Base-by-base conservation (phyloP, 805 yeast species). In the Ogataea henricii region DNA sequence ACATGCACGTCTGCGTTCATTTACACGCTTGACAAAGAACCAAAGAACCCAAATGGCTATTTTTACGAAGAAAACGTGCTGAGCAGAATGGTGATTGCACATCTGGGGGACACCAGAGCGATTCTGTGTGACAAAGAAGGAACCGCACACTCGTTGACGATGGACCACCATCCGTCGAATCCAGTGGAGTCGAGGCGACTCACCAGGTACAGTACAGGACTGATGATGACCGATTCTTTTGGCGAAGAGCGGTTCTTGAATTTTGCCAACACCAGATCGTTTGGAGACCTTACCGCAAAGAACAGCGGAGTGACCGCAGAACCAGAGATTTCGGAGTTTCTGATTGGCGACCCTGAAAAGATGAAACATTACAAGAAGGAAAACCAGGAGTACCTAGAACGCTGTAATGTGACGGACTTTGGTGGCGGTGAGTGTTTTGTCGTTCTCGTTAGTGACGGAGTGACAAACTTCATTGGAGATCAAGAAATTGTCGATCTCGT, bases 91-190 rank as follows among this genome's bases (percentile, higher is more conserved):
- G 76, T 87, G 0, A 79, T 91, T 16, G 91, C 95, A 1, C 99
- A 94, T 62, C 83, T 92, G 12, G 99, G 99, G 5, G 99, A 94
- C 63, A 87, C 97, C 2, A 79, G 87, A 52, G 89, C 95, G 5
- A 76, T 94, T 2, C 58, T 94, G n/a, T 87, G 94, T 54, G 98
- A 91, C 66, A 77, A 76, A 47, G 66, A 75, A 46, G 98, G 98
- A 2, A 69, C 78, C 34, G 96, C 96, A 1, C 91, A 85, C 56
- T 74, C 88, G 16, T 70, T 94, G 43, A 88, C 96, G 1, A 74
- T 79, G 30, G 79, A 83, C 29, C 99, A 94, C 66, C 97, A 92
- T 66, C 96, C 97, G 2, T 79, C 88, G 0, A 85, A 90, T 40
- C 85, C 89, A 1, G 71, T 80, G 9, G 99, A 94, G 67, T 77